These are phyloP conservation scores for Blastobotrys niveus DNA, from an alignment of 1,139 yeast genomes.

Conservation along the genomic window DNA sequence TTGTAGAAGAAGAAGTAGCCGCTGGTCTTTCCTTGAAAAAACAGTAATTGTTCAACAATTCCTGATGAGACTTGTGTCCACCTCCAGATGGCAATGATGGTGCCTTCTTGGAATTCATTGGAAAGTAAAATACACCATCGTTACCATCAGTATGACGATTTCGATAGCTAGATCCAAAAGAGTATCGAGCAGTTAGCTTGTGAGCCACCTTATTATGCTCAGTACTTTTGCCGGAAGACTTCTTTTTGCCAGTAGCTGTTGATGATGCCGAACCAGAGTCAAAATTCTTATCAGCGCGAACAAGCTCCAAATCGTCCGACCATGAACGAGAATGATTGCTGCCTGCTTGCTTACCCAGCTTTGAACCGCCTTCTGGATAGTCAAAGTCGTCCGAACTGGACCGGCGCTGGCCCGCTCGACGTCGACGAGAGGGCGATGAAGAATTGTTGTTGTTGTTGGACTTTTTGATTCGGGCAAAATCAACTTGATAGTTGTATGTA, in stretches of 20 bases:
- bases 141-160: slow-evolving; percentile 17
- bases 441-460: neutral
- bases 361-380: too few relatives aligned
- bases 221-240: too few relatives aligned
- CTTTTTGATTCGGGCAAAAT: slow-evolving; percentile 32
- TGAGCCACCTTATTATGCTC: slow-evolving; percentile 15
- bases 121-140: slow-evolving; percentile 15
- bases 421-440: too few relatives aligned
- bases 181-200: slow-evolving; percentile 34
- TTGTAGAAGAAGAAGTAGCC: neutral
- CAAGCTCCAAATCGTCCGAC: neutral
- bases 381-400: too few relatives aligned
- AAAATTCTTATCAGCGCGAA: neutral
- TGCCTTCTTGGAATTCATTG: slow-evolving; percentile 14
- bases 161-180: slow-evolving; percentile 35
- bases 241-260: neutral
- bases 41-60: slow-evolving; percentile 66
- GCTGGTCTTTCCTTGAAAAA: slow-evolving; percentile 41
- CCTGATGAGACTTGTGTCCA: slow-evolving; percentile 63
- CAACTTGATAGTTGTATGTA: slow-evolving; percentile 51
- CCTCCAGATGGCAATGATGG: slow-evolving; percentile 8
- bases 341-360: too few relatives aligned
- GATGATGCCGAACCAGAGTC: slow-evolving; percentile 4
- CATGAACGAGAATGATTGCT: neutral
- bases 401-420: neutral